Conservation (phyloP, 345 rosid species). For the Theobroma cacao region DNA sequence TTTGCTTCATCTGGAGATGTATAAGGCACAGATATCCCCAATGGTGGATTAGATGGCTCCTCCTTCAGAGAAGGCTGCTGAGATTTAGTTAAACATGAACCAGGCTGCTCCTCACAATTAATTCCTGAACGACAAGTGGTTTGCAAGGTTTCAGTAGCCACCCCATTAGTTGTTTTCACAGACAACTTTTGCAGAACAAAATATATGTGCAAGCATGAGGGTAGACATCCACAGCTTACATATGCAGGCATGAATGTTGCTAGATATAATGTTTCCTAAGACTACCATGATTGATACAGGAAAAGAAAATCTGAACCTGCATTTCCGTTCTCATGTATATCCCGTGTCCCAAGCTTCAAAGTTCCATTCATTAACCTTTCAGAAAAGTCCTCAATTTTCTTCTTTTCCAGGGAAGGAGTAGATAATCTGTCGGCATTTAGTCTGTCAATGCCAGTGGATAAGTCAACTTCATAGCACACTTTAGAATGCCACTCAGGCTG, state of each 20-base stretch:
- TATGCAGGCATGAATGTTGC: not conserved
- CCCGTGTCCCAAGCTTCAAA: slow-evolving; percentile 40
- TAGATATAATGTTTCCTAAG: not conserved
- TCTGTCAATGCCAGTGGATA: slow-evolving; percentile 46
- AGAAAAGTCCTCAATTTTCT: slow-evolving; percentile 53
- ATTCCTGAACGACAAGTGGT: slow-evolving; percentile 44
- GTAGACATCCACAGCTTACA: not conserved
- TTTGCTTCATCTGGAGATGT: slow-evolving; percentile 49
- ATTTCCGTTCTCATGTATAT: slow-evolving; percentile 52
- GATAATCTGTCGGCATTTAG: slow-evolving; percentile 38
- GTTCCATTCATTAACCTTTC: slow-evolving; percentile 59
- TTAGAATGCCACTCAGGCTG: slow-evolving; percentile 56
- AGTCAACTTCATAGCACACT: slow-evolving; percentile 45
- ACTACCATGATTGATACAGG: slow-evolving; percentile 1
- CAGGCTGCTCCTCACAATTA: slow-evolving; percentile 42
- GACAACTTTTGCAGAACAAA: not conserved
- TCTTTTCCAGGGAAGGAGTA: slow-evolving; percentile 48
- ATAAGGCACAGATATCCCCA: slow-evolving; percentile 40
- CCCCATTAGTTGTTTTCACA: not conserved
- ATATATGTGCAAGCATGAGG: not conserved
- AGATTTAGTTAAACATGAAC: slow-evolving; percentile 40
- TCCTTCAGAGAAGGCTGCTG: slow-evolving; percentile 49
- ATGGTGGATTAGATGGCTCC: slow-evolving; percentile 50
- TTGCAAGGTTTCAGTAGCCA: slow-evolving; percentile 11
- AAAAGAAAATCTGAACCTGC: slow-evolving; percentile 45